Conservation (phyloP, 148 eudicot genomes). For the Chenopodium album region DNA sequence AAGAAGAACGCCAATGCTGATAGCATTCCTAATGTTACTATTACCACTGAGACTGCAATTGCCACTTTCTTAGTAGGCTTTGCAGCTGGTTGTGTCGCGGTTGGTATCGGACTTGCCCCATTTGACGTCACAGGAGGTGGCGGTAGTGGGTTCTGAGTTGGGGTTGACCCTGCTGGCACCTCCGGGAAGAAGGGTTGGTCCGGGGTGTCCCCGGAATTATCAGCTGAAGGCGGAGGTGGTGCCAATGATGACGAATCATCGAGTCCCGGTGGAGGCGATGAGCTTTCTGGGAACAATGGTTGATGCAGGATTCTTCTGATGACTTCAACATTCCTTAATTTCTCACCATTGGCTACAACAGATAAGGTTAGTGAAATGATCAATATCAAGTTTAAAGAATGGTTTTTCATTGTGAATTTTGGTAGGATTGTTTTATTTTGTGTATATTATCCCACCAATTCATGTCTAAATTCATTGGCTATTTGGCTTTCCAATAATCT, state of each 20-base stretch:
- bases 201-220: constrained; percentile 30
- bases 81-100: constrained; percentile 45
- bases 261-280: constrained; percentile 48
- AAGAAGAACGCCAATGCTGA: constrained; percentile 74
- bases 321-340: constrained; percentile 3
- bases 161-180: constrained; percentile 49
- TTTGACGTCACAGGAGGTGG: constrained; percentile 20
- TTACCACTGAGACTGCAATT: constrained; percentile 67
- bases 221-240: constrained; percentile 42
- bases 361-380: constrained; percentile 32
- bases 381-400: constrained; percentile 7
- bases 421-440: background rate
- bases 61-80: constrained; percentile 72
- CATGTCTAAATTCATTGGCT: constrained; percentile 25
- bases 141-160: constrained; percentile 29
- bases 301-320: constrained; percentile 77
- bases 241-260: constrained; percentile 9
- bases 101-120: constrained; percentile 43
- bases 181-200: constrained; percentile 93
- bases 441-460: constrained; percentile 12
- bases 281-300: constrained; percentile 62
- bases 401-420: constrained; percentile 29
- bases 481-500: background rate
- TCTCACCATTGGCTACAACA: constrained; percentile 9
- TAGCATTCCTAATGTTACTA: constrained; percentile 75